A percentile compares a stretch with the other conserved stretches of the same genome.
Evolutionary conservation across 1,284 basidiomycete genomes (phyloP).

Genomic region (Pseudozyma tsukubaensis): DNA sequence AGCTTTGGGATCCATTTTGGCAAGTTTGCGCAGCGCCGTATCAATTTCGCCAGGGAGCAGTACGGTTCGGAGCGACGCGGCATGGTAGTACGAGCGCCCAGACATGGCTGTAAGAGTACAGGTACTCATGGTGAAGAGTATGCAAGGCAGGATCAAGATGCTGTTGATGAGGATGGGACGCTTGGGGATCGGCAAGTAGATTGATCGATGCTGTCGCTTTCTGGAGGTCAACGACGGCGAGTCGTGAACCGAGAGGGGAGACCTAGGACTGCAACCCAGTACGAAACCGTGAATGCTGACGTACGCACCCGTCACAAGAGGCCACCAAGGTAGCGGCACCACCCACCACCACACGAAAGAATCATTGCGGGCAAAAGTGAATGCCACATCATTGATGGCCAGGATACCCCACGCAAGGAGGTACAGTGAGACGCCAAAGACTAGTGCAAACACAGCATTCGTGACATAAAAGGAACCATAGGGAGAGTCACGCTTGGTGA

Average conservation of each 20-base stretch:
- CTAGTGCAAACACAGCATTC: constrained; percentile 30
- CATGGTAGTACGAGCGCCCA: constrained; percentile 5
- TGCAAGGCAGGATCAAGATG: constrained; percentile 11
- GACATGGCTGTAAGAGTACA: constrained; percentile 5
- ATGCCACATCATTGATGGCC: background rate
- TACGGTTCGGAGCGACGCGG: constrained; percentile 1
- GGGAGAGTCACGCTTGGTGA: constrained; percentile 14
- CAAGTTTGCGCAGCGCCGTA: no score
- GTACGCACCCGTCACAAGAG: constrained; percentile 14
- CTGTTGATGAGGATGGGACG: constrained; percentile 7
- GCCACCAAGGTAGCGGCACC: constrained; percentile 32
- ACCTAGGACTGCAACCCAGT: constrained; percentile 17
- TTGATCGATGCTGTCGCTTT: constrained; percentile 1
- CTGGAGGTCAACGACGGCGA: background rate
- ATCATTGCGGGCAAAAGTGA: background rate
- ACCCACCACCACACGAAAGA: constrained; percentile 27
- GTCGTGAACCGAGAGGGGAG: constrained; percentile 4
- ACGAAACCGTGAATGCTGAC: constrained; percentile 30
- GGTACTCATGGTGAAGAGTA: constrained; percentile 10
- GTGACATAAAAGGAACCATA: constrained; percentile 21
- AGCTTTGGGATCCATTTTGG: no score
- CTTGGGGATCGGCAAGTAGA: constrained; percentile 9
- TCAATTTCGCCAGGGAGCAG: constrained; percentile 6
- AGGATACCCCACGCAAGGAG: constrained; percentile 13
- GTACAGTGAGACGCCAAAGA: constrained; percentile 15